Percentiles rank a stretch among this genome's conserved stretches.
Conservation (phyloP, 148 eudicot species). For the Fallopia convolvulus region DNA sequence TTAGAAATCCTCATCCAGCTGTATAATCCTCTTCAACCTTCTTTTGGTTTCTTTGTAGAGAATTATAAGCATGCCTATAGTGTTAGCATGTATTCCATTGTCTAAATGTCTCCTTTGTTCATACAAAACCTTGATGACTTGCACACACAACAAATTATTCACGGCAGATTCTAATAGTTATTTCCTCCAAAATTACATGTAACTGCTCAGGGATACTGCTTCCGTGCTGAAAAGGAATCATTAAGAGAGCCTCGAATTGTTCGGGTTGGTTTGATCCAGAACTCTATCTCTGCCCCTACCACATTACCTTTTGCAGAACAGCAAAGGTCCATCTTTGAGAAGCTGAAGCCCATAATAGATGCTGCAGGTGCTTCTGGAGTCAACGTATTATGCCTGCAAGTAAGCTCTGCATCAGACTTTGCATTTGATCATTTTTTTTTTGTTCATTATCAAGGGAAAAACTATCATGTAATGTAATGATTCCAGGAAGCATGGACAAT, state of each 20-base stretch:
- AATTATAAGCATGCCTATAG: background rate
- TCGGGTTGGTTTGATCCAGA: conserved; percentile 85
- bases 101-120: background rate
- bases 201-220: conserved; percentile 51
- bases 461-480: background rate
- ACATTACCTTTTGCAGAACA: conserved; percentile 66
- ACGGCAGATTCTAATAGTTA: background rate
- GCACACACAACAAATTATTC: conserved; percentile 3
- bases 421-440: background rate
- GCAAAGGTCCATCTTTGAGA: conserved; percentile 63
- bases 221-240: conserved; percentile 73
- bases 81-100: background rate
- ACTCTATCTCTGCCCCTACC: conserved; percentile 70
- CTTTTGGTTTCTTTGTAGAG: background rate
- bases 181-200: background rate
- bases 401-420: conserved; percentile 18
- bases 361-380: conserved; percentile 95
- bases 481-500: conserved; percentile 93
- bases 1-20: background rate
- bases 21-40: background rate
- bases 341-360: conserved; percentile 75
- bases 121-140: background rate
- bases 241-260: conserved; percentile 71
- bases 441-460: background rate
- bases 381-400: conserved; percentile 85